Base-by-base conservation (phyloP, 345 rosid genomes). In the Populus davidiana region DNA sequence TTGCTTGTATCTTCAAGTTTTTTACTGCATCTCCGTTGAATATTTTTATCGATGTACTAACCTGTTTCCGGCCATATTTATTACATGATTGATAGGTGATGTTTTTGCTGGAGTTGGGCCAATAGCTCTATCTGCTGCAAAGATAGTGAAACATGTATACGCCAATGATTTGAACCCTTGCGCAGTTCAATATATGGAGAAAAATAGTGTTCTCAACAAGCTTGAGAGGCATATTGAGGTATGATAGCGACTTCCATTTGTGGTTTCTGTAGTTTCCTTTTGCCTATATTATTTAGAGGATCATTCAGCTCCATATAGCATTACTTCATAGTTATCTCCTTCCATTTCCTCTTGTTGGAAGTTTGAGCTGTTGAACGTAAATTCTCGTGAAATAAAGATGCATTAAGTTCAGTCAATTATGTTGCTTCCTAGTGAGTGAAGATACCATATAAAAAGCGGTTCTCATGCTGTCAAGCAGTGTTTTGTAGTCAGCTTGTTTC, bases 131-230 rank as follows among this genome's bases (percentile, higher is more conserved):
- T 83, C 97, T 78, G 96, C 97, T 11, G 95, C 97, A 72, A 91
- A 83, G 91, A 85, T 88, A 78, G 98, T 93, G 49, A 93, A 89
- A 74, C 88, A 92, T 70, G 97, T 91, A 20, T 90, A 87, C 74
- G 98, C 98, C 81, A 94, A 94, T 88, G 97, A 94, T 83, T 86
- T 94, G 86, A 94, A 93, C 77, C 98, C 98, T 56, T 76, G 71
- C 72, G 98, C 97, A 11, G 87, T 94, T 70, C 93, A 94, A 68
- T 91, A 88, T 79, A 77, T 94, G 85, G 93, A 87, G 77, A 91
- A 87, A 79, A 93, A 93, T 78, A 83, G 86, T 70, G 90, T 90
- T 67, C 87, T 91, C 44, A 91, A 94, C 89, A 90, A 88, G 86
- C 88, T 91, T 36, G 98, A 91, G 86, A 88, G 79, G 84, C 91